Evolutionary conservation across 2,329 filamentous ascomycete species (phyloP), one percentile per base, ranked within the genome.

Genomic region (Chaetomiaceae sp.): DNA sequence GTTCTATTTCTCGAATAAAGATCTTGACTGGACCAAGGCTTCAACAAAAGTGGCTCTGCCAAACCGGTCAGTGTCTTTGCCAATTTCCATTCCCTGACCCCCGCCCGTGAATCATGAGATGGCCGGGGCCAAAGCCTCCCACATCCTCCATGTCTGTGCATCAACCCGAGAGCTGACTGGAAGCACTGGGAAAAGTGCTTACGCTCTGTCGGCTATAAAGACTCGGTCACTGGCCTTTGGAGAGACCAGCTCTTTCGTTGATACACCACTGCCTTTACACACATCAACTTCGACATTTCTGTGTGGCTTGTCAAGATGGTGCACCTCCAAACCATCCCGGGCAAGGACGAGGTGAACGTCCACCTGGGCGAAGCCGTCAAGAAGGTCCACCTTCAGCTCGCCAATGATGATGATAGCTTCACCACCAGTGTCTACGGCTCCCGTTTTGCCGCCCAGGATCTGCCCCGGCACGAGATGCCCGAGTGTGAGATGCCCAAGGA

Each of bases 401-500:
- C 73, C 60, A 72, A 74, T 58, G 74, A 77, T 46, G 73, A 74
- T 16, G 79, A 82, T 66, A 73, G 76, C 66, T 86, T 85, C 73
- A 87, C 84, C 49, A 85, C 87, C 36, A 90, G 85, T 58, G 89
- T 96, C 64, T 97, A 96, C 67, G 92, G 91, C 66, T 91, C 87
- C 58, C 82, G 79, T 58, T 96, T 90, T 67, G 92, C 92, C 20
- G 80, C 81, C 29, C 75, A 87, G 66, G 89, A 95, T 64, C 77
- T 97, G 37, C 90, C 91, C 25, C 82, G 80, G 66, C 77, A 87
- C 66, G 86, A 90, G 73, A 96, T 97, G 82, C 90, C 92, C 1
- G 90, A 96, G 64, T 65, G 73, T 18, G 89, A 95, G 72, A 96
- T 96, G 91, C 92, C 92, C 40, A 84, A 82, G 62, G 88, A 95